Percentiles rank a stretch among this genome's conserved stretches.
Evolutionary conservation across 768 basidiomycete species (phyloP).

Genomic region (Collybia nuda): DNA sequence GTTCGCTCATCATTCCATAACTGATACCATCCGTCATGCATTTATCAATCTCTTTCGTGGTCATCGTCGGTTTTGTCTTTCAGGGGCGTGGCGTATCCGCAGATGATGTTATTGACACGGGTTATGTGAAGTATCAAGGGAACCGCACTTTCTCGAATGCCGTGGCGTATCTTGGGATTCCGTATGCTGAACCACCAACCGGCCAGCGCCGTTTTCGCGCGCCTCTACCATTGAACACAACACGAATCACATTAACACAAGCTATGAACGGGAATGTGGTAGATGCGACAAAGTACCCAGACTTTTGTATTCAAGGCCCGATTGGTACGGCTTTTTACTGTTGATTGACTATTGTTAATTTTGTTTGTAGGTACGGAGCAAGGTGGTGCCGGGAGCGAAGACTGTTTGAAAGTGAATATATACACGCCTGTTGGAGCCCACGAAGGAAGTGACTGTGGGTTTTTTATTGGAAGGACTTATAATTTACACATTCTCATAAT

Average conservation of each 20-base stretch:
- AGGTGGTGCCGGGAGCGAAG: conserved; percentile 66
- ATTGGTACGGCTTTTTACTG: conserved; percentile 25
- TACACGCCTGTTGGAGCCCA: conserved; percentile 53
- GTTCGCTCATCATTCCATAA: too few species aligned
- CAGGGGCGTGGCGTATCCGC: conserved; percentile 1
- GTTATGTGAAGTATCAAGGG: conserved; percentile 59
- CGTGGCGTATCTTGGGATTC: conserved; percentile 58
- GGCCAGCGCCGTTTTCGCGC: conserved; percentile 53
- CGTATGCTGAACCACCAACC: conserved; percentile 59
- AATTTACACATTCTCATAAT: neutral
- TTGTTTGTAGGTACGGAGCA: conserved; percentile 44
- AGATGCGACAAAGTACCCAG: conserved; percentile 52
- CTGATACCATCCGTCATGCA: conserved; percentile 6
- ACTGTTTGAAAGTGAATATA: conserved; percentile 67
- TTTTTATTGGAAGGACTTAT: neutral
- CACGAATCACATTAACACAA: conserved; percentile 28
- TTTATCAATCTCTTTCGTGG: conserved; percentile 7
- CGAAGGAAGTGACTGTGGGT: conserved; percentile 45
- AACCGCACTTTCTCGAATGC: conserved; percentile 51
- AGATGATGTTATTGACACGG: conserved; percentile 45
- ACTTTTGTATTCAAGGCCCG: conserved; percentile 61
- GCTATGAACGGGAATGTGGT: conserved; percentile 37
- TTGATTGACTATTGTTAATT: too few species aligned
- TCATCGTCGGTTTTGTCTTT: conserved; percentile 8
- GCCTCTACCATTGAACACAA: conserved; percentile 50